Conservation (phyloP, 148 eudicot species). For the Rhododendron ovatum region DNA sequence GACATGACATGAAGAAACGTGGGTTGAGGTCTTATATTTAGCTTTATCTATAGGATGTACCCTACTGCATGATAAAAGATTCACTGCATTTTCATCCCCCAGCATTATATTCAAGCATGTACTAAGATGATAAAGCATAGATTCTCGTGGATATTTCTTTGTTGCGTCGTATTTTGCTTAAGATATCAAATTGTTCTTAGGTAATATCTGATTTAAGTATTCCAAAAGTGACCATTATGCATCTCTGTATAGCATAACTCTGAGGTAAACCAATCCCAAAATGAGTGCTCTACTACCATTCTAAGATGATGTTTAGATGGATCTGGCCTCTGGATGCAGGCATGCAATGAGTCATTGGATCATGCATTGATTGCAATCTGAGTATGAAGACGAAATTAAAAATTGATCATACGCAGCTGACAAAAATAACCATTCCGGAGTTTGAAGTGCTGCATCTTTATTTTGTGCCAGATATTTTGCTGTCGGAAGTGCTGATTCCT, state of each 20-base stretch:
- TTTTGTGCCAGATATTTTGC: slow-evolving; percentile 73
- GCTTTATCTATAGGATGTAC: neutral
- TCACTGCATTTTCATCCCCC: neutral
- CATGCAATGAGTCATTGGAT: neutral
- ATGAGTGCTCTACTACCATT: neutral
- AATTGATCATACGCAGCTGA: neutral
- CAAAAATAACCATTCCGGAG: neutral
- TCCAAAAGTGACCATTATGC: neutral
- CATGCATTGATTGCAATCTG: neutral
- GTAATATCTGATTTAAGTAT: neutral
- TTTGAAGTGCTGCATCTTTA: neutral
- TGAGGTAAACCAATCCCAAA: neutral
- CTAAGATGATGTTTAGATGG: neutral
- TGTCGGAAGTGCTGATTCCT: slow-evolving; percentile 98
- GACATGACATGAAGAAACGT: neutral
- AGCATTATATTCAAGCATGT: neutral
- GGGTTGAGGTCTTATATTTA: neutral
- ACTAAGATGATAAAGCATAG: neutral
- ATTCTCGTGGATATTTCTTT: neutral
- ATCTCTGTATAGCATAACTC: neutral
- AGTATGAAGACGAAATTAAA: neutral
- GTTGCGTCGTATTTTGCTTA: neutral
- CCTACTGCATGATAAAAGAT: neutral
- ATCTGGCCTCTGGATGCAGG: neutral
- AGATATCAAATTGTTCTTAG: neutral